Evolutionary conservation across 192 early-diverging fungal genomes (phyloP).

Genomic region (Ambispora gerdemannii): DNA sequence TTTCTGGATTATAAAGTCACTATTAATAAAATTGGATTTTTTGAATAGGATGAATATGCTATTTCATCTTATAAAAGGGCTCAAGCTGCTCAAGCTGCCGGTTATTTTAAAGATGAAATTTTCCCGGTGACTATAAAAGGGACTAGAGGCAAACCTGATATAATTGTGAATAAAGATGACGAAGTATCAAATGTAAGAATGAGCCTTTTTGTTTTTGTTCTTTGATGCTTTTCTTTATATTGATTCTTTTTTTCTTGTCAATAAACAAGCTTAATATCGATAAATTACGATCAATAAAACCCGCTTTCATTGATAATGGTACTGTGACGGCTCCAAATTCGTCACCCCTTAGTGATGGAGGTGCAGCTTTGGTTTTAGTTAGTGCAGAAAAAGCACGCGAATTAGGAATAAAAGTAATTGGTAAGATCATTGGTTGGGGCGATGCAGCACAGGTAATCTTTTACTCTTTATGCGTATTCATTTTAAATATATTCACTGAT

Average conservation of each 20-base stretch:
- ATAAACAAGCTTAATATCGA: constrained; percentile 60
- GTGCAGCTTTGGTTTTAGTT: constrained; percentile 70
- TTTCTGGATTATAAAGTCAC: background rate
- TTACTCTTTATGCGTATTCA: background rate
- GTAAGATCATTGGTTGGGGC: constrained; percentile 63
- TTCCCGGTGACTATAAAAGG: constrained; percentile 65
- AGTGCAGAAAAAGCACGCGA: constrained; percentile 58
- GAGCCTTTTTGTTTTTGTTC: background rate
- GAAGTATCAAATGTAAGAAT: constrained; percentile 53
- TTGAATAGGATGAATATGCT: constrained; percentile 59
- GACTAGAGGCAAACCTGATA: constrained; percentile 63
- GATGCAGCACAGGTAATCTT: constrained; percentile 61
- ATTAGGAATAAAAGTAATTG: constrained; percentile 49
- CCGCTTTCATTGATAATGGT: constrained; percentile 83
- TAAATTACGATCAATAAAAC: constrained; percentile 84
- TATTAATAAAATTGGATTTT: background rate
- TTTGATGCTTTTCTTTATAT: too few relatives aligned
- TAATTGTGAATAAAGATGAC: constrained; percentile 60
- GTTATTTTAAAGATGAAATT: constrained; percentile 65
- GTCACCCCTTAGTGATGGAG: constrained; percentile 78
- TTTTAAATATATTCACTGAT: background rate
- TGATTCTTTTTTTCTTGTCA: background rate
- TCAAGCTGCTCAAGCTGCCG: constrained; percentile 59
- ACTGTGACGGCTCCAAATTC: constrained; percentile 91
- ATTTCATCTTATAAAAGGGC: constrained; percentile 76